phyloP scores from a whole-genome alignment of 177 flowering plant species.

The Tripterygium wilfordii region DNA sequence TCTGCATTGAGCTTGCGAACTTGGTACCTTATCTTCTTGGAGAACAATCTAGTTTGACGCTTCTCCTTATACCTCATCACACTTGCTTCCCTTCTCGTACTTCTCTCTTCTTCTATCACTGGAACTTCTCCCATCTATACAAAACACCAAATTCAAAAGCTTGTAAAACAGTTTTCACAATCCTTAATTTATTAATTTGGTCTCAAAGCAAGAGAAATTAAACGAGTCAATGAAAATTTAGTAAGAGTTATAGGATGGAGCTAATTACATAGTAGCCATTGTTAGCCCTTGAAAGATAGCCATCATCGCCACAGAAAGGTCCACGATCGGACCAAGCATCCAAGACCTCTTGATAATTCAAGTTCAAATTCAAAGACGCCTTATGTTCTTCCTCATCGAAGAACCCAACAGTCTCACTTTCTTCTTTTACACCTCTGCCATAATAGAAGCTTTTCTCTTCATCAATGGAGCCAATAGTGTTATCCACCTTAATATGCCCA shows the following conservation, averaged over 20 bases:
- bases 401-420: constrained; percentile 18
- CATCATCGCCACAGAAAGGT: constrained; percentile 35
- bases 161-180: too few relatives aligned
- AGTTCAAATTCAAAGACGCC: constrained; percentile 36
- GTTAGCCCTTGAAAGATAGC: constrained; percentile 16
- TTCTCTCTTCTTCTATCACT: constrained; percentile 44
- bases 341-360: constrained; percentile 56
- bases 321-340: constrained; percentile 62
- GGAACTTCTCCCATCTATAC: constrained; percentile 48
- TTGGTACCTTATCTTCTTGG: constrained; percentile 67
- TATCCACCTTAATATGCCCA: neutral
- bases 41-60: constrained; percentile 47
- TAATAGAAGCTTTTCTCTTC: neutral
- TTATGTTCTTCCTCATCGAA: constrained; percentile 19
- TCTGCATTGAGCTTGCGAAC: constrained; percentile 72
- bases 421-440: constrained; percentile 1
- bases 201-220: too few relatives aligned
- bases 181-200: too few relatives aligned
- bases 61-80: constrained; percentile 64
- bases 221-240: too few relatives aligned
- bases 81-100: constrained; percentile 48
- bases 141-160: neutral
- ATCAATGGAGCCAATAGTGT: neutral
- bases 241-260: too few relatives aligned
- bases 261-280: constrained; percentile 25